phyloP scores from a whole-genome alignment of 176 grass and related monocot genomes.

The Paspalum notatum region DNA sequence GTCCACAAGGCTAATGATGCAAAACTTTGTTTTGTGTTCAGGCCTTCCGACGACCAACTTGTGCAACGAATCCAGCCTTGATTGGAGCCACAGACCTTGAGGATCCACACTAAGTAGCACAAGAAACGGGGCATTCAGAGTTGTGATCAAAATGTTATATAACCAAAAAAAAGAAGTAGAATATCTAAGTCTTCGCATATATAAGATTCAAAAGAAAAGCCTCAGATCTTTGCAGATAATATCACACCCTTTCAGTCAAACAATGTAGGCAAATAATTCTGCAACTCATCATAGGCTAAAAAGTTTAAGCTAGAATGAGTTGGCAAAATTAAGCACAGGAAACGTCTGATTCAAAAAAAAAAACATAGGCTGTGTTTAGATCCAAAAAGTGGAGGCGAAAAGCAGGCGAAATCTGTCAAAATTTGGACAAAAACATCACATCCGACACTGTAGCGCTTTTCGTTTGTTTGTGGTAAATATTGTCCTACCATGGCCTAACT shows the following conservation, averaged over 20 bases:
- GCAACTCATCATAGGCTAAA: constrained; percentile 42
- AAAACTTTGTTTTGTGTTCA: constrained; percentile 35
- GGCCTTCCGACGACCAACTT: constrained; percentile 63
- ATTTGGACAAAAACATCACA: too few species aligned
- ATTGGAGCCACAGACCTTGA: constrained; percentile 78
- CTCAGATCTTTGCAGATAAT: constrained; percentile 32
- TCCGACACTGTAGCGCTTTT: too few species aligned
- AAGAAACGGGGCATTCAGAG: constrained; percentile 8
- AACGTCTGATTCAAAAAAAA: background rate
- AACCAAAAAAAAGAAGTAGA: background rate
- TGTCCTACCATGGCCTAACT: too few species aligned
- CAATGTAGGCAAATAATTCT: constrained; percentile 57
- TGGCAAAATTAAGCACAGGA: background rate
- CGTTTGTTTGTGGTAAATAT: too few species aligned
- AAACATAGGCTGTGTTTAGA: too few species aligned
- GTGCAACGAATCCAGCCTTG: constrained; percentile 73
- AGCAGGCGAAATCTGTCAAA: too few species aligned
- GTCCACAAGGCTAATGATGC: background rate
- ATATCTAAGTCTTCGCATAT: background rate
- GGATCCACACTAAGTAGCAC: constrained; percentile 71
- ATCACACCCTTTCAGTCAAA: constrained; percentile 37
- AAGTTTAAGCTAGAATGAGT: background rate
- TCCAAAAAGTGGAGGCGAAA: too few species aligned
- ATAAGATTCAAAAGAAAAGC: background rate
- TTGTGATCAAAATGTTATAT: background rate